phyloP scores from a whole-genome alignment of 2,329 filamentous ascomycete genomes.

The Periconia macrospinosa region DNA sequence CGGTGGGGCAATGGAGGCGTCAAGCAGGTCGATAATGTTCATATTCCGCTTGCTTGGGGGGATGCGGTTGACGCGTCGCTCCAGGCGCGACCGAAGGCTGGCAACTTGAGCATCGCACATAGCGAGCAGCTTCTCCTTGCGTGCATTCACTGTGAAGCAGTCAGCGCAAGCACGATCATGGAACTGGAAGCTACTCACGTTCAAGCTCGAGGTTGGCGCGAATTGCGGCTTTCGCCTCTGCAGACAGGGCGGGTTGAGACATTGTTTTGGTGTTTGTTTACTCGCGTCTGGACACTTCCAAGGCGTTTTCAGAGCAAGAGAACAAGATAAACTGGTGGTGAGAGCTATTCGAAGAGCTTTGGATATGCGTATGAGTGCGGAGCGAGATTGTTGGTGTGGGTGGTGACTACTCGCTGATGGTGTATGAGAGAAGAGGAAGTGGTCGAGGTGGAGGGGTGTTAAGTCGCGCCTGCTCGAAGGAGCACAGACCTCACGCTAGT shows the following conservation, averaged over 20 bases:
- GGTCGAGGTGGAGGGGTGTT: slow-evolving; percentile 1
- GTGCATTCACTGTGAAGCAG: slow-evolving; percentile 71
- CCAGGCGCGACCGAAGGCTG: slow-evolving; percentile 80
- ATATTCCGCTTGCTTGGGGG: slow-evolving; percentile 75
- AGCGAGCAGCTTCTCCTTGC: slow-evolving; percentile 81
- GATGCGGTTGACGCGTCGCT: slow-evolving; percentile 91
- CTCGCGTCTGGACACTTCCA: slow-evolving; percentile 9
- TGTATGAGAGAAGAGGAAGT: slow-evolving; percentile 18
- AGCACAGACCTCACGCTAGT: slow-evolving; percentile 8
- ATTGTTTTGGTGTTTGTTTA: slow-evolving; percentile 25
- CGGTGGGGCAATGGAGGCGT: slow-evolving; percentile 22
- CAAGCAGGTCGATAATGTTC: slow-evolving; percentile 79
- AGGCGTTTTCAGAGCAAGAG: neutral
- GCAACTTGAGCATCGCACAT: slow-evolving; percentile 89
- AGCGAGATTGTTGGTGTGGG: slow-evolving; percentile 14
- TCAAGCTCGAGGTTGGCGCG: slow-evolving; percentile 37
- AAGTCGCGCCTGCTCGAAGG: slow-evolving; percentile 1
- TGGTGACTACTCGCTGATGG: slow-evolving; percentile 15
- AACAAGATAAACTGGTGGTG: neutral
- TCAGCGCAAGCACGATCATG: slow-evolving; percentile 12
- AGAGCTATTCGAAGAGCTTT: neutral
- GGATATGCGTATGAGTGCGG: slow-evolving; percentile 2
- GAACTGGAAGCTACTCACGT: slow-evolving; percentile 15
- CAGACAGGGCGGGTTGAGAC: slow-evolving; percentile 21
- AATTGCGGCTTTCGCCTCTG: slow-evolving; percentile 39